Evolutionary conservation across 257 asterid species (phyloP).

Genomic region (Solanum tarijense): DNA sequence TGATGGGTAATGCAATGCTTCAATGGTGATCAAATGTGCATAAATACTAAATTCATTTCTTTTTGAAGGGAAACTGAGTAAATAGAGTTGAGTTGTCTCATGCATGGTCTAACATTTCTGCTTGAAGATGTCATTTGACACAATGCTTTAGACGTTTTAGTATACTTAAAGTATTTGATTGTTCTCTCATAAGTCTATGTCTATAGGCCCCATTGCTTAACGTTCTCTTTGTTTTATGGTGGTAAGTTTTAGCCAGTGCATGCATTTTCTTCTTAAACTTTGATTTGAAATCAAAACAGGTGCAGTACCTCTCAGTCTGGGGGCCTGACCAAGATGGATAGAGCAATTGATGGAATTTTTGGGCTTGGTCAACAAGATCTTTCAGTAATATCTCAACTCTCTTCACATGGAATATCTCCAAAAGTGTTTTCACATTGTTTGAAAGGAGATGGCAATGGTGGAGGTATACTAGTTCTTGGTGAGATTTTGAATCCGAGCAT

Average conservation of each 20-base stretch:
- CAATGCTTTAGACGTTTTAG: neutral
- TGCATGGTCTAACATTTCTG: neutral
- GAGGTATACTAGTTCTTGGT: constrained; percentile 89
- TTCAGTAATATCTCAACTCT: constrained; percentile 69
- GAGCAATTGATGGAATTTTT: constrained; percentile 87
- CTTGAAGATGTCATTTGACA: neutral
- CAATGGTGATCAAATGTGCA: neutral
- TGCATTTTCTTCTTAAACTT: neutral
- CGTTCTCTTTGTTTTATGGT: neutral
- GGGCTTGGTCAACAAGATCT: constrained; percentile 77
- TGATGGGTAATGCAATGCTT: neutral
- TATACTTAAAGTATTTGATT: neutral
- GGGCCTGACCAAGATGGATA: constrained; percentile 66
- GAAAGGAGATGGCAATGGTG: constrained; percentile 83
- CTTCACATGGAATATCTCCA: constrained; percentile 69
- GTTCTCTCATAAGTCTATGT: neutral
- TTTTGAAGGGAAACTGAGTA: neutral
- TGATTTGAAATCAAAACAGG: constrained; percentile 28
- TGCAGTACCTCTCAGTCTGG: constrained; percentile 80
- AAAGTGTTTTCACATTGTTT: constrained; percentile 81
- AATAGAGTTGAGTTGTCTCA: neutral
- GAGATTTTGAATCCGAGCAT: constrained; percentile 80
- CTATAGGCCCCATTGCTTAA: neutral
- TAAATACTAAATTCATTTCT: neutral
- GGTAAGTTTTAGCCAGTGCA: neutral